Conservation (phyloP, 306 rosid species). For the Myrica gale region DNA sequence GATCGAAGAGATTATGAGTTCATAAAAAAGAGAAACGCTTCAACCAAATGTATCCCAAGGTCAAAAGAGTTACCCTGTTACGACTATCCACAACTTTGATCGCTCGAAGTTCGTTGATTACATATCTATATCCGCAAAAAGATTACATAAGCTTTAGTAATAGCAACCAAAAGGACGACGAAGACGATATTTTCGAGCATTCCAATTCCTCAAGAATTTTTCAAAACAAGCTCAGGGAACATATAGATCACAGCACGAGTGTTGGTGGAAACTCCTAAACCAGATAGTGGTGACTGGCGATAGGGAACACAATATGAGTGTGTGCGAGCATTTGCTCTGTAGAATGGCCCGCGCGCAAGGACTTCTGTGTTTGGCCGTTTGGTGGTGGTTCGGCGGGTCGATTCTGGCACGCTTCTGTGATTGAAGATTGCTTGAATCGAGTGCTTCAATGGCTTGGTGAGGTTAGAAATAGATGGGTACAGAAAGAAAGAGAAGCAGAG, state of each 20-base stretch:
- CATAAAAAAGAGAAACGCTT: not conserved
- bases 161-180: not conserved
- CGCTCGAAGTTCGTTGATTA: conserved; percentile 31
- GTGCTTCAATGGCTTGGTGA: conserved; percentile 41
- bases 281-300: not conserved
- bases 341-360: conserved; percentile 17
- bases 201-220: not conserved
- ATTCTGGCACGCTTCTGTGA: conserved; percentile 30
- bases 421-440: conserved; percentile 27
- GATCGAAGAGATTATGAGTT: conserved; percentile 1
- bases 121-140: conserved; percentile 18
- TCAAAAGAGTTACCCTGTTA: conserved; percentile 34
- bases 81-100: conserved; percentile 41
- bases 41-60: not conserved
- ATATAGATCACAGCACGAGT: not conserved
- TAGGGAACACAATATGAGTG: conserved; percentile 33
- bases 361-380: conserved; percentile 44
- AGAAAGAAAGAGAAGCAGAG: not conserved
- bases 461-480: conserved; percentile 14
- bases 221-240: not conserved
- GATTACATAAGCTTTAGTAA: not conserved
- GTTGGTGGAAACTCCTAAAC: not conserved
- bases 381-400: conserved; percentile 26
- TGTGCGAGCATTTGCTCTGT: conserved; percentile 40
- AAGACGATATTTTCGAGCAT: not conserved